Conservation (phyloP, 208 protist species). For the Kentomonas sorsogonicus region DNA sequence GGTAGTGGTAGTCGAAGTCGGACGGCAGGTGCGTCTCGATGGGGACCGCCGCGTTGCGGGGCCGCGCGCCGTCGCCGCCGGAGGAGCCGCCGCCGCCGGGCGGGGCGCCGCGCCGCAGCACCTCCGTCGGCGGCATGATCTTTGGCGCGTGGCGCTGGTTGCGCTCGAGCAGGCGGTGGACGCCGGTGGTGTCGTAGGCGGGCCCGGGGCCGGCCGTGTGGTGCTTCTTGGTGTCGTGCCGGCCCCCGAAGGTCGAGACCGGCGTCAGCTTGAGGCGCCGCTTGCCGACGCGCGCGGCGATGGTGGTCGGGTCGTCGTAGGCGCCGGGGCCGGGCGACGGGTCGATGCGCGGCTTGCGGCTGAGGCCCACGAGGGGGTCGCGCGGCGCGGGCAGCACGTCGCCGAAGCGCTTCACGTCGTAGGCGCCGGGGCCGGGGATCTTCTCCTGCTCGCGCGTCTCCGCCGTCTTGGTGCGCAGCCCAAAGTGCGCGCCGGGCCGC, state of each 20-base stretch:
- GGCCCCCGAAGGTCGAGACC: slow-evolving; percentile 53
- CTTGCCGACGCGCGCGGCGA: slow-evolving; percentile 33
- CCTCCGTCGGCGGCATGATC: slow-evolving; percentile 25
- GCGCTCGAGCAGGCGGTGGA: slow-evolving; percentile 36
- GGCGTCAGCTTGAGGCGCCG: slow-evolving; percentile 25
- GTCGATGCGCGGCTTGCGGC: slow-evolving; percentile 11
- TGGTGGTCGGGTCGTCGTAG: slow-evolving; percentile 76
- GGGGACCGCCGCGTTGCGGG: slow-evolving; percentile 7
- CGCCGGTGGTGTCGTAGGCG: slow-evolving; percentile 47
- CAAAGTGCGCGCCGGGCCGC: slow-evolving; percentile 44
- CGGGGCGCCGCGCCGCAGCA: slow-evolving; percentile 2
- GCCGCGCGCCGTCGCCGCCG: background rate
- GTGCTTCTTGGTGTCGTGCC: slow-evolving; percentile 21
- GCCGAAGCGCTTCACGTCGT: slow-evolving; percentile 34
- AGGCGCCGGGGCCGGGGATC: slow-evolving; percentile 33
- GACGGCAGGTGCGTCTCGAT: slow-evolving; percentile 39
- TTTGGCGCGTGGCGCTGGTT: slow-evolving; percentile 42
- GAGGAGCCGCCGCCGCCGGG: slow-evolving; percentile 1
- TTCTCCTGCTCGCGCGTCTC: slow-evolving; percentile 19
- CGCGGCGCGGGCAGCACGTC: slow-evolving; percentile 26
- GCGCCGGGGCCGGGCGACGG: slow-evolving; percentile 36
- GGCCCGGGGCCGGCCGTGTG: slow-evolving; percentile 48
- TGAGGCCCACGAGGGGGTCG: slow-evolving; percentile 29
- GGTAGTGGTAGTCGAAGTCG: slow-evolving; percentile 75
- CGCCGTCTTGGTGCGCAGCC: slow-evolving; percentile 32